phyloP scores from a whole-genome alignment of 2,329 filamentous ascomycete species.

The Truncatella angustata region DNA sequence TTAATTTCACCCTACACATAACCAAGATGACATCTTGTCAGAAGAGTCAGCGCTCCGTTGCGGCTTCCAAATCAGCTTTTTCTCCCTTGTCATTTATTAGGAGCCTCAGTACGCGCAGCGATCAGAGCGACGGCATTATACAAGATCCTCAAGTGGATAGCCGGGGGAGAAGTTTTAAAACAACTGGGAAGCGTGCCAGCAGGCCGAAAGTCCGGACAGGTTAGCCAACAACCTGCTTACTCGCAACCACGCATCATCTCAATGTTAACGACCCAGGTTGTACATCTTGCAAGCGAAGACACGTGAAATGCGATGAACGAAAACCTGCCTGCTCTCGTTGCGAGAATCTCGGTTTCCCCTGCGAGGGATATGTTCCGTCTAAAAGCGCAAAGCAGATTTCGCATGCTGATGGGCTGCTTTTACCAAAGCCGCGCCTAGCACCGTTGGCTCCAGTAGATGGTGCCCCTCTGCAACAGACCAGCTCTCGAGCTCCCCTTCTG shows the following conservation, averaged over 20 bases:
- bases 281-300: constrained; percentile 21
- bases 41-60: no score
- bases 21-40: no score
- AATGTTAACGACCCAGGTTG: neutral
- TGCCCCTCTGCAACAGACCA: neutral
- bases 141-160: neutral
- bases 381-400: constrained; percentile 13
- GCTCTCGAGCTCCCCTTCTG: constrained; percentile 9
- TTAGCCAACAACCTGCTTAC: constrained; percentile 13
- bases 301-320: constrained; percentile 28
- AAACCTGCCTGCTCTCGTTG: constrained; percentile 28
- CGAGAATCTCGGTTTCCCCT: constrained; percentile 26
- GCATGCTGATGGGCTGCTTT: constrained; percentile 16
- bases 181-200: constrained; percentile 22
- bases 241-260: no score
- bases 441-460: constrained; percentile 2
- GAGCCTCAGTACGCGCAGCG: constrained; percentile 8
- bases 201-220: constrained; percentile 25
- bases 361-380: constrained; percentile 27
- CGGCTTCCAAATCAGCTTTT: no score
- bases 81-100: neutral
- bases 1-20: no score
- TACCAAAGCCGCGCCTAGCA: constrained; percentile 17
- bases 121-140: constrained; percentile 1
- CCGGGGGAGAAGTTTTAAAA: constrained; percentile 9